Evolutionary conservation across 805 yeast genomes (phyloP).

Genomic region (Ogataea methanolica): DNA sequence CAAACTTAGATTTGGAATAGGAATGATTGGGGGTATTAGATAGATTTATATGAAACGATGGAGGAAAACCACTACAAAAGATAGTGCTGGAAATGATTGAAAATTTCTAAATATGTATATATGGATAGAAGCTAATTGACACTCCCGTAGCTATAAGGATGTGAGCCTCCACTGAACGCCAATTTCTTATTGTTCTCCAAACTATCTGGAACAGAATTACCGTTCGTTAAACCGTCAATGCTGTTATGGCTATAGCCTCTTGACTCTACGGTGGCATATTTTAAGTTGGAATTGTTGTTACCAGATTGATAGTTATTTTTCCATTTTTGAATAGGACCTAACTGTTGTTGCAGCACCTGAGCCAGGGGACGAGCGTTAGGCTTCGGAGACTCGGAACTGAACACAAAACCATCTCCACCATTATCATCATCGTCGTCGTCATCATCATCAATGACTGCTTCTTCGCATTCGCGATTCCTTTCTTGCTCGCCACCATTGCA

Average conservation of each 20-base stretch:
- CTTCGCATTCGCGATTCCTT: not conserved
- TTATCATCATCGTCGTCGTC: not conserved
- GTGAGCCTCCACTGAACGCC: not conserved
- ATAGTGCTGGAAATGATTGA: not conserved
- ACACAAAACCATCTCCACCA: conserved; percentile 1
- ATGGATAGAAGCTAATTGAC: not conserved
- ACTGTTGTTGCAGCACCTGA: not conserved
- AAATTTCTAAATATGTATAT: not conserved
- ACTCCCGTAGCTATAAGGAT: conserved; percentile 1
- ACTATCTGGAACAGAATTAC: no score
- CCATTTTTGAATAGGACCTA: not conserved
- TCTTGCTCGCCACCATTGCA: not conserved
- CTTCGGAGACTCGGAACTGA: conserved; percentile 2
- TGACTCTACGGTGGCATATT: no score
- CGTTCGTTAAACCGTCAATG: no score
- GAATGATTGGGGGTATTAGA: no score
- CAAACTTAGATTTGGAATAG: no score
- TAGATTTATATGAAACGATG: no score
- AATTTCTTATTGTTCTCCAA: not conserved
- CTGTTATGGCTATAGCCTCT: no score
- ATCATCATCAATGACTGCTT: not conserved
- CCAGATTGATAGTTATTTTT: not conserved
- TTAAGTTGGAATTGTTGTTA: no score
- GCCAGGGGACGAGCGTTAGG: not conserved
- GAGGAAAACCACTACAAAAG: not conserved